These are phyloP conservation scores for Phytophthora meadii DNA, from an alignment of 352 stramenopile species.

Conservation along the genomic window DNA sequence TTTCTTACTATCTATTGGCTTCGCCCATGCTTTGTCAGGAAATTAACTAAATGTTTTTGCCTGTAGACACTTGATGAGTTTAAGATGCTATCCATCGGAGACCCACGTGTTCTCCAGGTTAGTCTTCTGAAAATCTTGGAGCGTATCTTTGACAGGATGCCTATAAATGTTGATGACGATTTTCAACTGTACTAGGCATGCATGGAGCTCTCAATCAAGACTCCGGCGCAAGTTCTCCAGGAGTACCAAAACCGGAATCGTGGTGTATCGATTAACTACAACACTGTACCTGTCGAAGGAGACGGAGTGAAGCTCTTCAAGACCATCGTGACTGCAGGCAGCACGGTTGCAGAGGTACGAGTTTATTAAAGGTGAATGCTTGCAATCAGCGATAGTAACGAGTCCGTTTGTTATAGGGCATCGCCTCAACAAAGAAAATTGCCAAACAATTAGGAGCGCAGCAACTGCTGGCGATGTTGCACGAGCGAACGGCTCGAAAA, in stretches of 20 bases:
- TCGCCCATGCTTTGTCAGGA: background rate
- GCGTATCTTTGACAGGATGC: conserved; percentile 12
- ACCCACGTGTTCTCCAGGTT: conserved; percentile 73
- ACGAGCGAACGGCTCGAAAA: conserved; percentile 52
- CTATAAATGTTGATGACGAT: conserved; percentile 1
- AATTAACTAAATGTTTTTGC: conserved; percentile 2
- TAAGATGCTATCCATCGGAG: conserved; percentile 62
- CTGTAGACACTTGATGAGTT: conserved; percentile 72
- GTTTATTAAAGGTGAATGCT: background rate
- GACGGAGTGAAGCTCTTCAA: conserved; percentile 81
- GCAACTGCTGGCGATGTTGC: conserved; percentile 68
- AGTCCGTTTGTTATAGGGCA: conserved; percentile 41
- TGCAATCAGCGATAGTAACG: conserved; percentile 17
- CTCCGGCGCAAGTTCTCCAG: conserved; percentile 83
- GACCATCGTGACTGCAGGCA: conserved; percentile 77
- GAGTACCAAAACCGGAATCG: conserved; percentile 87
- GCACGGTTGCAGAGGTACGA: conserved; percentile 68
- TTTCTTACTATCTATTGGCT: background rate
- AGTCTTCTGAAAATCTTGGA: background rate
- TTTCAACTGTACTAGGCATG: conserved; percentile 49
- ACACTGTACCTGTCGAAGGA: conserved; percentile 59
- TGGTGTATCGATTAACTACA: conserved; percentile 85
- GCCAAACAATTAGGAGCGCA: conserved; percentile 84
- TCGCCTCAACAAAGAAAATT: conserved; percentile 82
- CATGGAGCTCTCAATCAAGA: conserved; percentile 83